A percentile compares a stretch with the other conserved stretches of the same genome.
phyloP scores from a whole-genome alignment of 495 filamentous ascomycete species.

The Amorphotheca resinae region DNA sequence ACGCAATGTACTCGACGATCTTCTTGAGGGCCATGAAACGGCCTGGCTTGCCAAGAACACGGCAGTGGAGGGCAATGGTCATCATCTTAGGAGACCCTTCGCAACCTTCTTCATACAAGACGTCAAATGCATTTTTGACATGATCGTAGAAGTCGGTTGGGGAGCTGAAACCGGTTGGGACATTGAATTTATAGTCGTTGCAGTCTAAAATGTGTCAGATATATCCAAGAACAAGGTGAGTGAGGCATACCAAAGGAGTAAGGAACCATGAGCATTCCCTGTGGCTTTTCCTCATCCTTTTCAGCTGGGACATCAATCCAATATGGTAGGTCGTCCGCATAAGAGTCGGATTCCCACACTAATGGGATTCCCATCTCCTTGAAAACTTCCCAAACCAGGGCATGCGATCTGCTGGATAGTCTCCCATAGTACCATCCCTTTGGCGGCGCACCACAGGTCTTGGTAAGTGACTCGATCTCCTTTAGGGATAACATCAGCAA shows the following conservation, averaged over 20 bases:
- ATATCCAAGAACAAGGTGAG: neutral
- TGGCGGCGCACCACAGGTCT: constrained; percentile 24
- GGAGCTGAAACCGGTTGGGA: constrained; percentile 24
- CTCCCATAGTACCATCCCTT: constrained; percentile 31
- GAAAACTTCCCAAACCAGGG: constrained; percentile 27
- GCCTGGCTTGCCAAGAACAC: constrained; percentile 30
- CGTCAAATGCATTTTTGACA: constrained; percentile 29
- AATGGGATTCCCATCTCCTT: constrained; percentile 25
- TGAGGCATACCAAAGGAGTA: constrained; percentile 19
- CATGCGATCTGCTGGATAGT: constrained; percentile 20
- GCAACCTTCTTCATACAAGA: constrained; percentile 28
- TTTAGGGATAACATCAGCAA: no score
- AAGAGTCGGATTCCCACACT: constrained; percentile 26
- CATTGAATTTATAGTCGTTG: constrained; percentile 32
- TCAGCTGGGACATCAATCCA: constrained; percentile 31
- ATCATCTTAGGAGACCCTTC: constrained; percentile 33
- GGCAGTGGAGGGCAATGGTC: constrained; percentile 32
- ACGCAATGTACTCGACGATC: constrained; percentile 31
- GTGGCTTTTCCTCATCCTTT: constrained; percentile 18
- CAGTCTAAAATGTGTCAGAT: constrained; percentile 18
- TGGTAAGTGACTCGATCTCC: constrained; percentile 23
- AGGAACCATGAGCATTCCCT: constrained; percentile 31
- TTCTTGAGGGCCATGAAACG: constrained; percentile 29
- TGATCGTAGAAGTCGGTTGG: constrained; percentile 25
- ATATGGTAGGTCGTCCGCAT: constrained; percentile 32